These are phyloP conservation scores for Rosa chinensis DNA, from an alignment of 306 rosid genomes.

Conservation along the genomic window DNA sequence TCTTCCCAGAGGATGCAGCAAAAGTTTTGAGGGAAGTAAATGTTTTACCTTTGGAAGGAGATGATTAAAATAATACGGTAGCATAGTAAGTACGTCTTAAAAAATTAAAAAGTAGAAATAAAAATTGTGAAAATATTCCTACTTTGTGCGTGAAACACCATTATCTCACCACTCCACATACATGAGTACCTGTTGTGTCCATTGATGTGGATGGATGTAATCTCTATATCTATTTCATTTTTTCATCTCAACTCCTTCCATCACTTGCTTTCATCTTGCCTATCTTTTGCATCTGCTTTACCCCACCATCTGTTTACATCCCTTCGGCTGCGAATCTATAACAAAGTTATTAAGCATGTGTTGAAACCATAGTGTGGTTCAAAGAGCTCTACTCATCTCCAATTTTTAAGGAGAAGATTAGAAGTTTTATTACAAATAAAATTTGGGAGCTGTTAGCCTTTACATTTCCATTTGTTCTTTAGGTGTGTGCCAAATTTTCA, in stretches of 20 bases:
- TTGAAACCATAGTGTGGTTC: no score
- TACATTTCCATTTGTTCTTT: not conserved
- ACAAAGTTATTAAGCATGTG: not conserved
- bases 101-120: no score
- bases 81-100: not conserved
- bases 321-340: not conserved
- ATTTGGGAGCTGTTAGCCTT: not conserved
- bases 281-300: not conserved
- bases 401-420: not conserved
- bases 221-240: not conserved
- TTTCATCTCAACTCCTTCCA: not conserved
- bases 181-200: not conserved
- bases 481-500: not conserved
- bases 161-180: not conserved
- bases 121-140: not conserved
- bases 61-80: not conserved
- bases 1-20: constrained; percentile 89
- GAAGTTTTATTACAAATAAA: not conserved
- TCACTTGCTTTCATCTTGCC: not conserved
- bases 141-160: not conserved
- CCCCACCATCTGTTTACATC: not conserved
- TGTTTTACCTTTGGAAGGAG: constrained; percentile 13
- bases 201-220: not conserved
- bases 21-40: constrained; percentile 67
- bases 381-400: not conserved